Conservation (phyloP, 1,284 basidiomycete species). For the Cryptococcus neoformans region DNA sequence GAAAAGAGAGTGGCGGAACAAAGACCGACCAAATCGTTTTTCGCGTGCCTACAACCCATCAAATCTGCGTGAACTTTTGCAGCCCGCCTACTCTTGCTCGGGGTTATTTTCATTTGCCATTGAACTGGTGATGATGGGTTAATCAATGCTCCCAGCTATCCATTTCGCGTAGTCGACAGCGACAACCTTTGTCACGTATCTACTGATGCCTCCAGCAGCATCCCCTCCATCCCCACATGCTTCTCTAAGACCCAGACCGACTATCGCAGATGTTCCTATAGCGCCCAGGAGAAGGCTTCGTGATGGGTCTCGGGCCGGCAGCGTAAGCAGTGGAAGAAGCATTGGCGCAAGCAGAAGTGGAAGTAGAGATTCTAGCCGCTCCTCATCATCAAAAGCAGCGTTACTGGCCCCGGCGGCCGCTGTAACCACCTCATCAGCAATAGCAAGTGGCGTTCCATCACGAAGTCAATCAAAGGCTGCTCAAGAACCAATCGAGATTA, state of each 20-base stretch:
- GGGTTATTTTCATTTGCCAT: too few relatives aligned
- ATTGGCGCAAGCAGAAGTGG: background rate
- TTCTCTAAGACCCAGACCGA: constrained; percentile 16
- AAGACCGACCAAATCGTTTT: background rate
- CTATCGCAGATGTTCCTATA: constrained; percentile 31
- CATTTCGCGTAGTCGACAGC: too few relatives aligned
- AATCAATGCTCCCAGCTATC: too few relatives aligned
- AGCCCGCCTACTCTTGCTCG: too few relatives aligned
- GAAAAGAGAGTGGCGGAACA: background rate
- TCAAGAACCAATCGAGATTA: background rate
- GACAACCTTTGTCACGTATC: too few relatives aligned
- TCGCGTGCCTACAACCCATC: background rate
- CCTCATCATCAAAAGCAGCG: too few relatives aligned
- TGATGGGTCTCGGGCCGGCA: constrained; percentile 11
- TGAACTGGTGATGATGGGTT: too few relatives aligned
- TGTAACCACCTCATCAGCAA: too few relatives aligned
- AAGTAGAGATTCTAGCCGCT: background rate
- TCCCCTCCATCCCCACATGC: constrained; percentile 12
- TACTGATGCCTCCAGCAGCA: too few relatives aligned
- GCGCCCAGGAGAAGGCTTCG: constrained; percentile 27
- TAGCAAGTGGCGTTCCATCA: too few relatives aligned
- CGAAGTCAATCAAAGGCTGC: background rate
- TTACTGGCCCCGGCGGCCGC: too few relatives aligned
- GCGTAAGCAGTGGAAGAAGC: background rate
- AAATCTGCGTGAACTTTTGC: too few relatives aligned